Conservation (phyloP, 2,329 filamentous ascomycete genomes). For the Mycosphaerella arachidis region DNA sequence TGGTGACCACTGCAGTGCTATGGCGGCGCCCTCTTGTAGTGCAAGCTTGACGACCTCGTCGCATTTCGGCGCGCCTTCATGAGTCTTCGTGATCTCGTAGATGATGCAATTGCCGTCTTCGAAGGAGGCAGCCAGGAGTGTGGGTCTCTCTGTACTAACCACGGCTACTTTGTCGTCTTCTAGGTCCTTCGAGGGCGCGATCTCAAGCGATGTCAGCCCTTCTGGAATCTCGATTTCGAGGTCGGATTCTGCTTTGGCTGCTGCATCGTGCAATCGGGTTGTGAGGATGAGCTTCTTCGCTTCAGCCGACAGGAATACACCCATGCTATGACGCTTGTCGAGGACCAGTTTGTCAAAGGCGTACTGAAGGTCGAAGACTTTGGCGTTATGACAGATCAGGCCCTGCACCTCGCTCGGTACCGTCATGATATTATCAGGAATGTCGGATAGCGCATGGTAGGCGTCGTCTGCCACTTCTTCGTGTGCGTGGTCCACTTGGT, state of each 20-base stretch:
- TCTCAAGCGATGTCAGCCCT: constrained; percentile 36
- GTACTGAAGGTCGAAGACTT: constrained; percentile 10
- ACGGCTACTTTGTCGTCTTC: constrained; percentile 5
- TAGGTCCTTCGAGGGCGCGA: constrained; percentile 31
- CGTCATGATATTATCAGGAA: constrained; percentile 8
- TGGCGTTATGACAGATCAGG: constrained; percentile 14
- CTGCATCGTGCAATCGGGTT: constrained; percentile 20
- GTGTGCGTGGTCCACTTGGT: constrained; percentile 19
- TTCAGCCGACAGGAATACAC: constrained; percentile 32
- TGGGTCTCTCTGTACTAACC: constrained; percentile 2
- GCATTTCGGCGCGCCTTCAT: constrained; percentile 8
- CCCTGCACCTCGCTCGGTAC: constrained; percentile 12
- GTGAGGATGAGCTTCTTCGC: constrained; percentile 35
- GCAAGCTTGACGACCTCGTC: constrained; percentile 19
- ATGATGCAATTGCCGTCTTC: constrained; percentile 38
- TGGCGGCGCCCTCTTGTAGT: constrained; percentile 30
- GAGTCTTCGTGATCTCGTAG: constrained; percentile 33
- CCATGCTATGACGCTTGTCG: constrained; percentile 30
- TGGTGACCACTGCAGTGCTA: constrained; percentile 43
- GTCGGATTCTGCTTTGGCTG: constrained; percentile 3
- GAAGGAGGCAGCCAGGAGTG: constrained; percentile 38
- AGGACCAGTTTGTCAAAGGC: constrained; percentile 34
- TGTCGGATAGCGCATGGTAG: background rate
- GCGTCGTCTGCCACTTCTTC: constrained; percentile 4
- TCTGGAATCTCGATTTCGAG: constrained; percentile 11